Percentiles rank a stretch among this genome's conserved stretches.
Evolutionary conservation across 768 basidiomycete species (phyloP).

Genomic region (Coprinellus micaceus): DNA sequence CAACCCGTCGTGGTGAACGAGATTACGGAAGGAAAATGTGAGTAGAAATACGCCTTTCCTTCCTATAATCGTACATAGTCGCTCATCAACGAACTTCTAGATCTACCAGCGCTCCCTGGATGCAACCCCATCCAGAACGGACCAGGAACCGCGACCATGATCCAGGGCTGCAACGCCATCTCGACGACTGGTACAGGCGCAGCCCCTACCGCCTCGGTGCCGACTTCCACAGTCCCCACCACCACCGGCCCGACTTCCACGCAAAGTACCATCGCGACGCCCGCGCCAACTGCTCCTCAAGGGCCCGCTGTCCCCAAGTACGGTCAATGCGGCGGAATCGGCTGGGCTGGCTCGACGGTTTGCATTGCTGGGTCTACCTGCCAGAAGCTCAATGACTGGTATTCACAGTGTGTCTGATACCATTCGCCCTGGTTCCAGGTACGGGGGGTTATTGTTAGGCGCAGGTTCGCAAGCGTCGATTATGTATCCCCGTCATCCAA

Average conservation of each 20-base stretch:
- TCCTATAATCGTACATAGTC: too few relatives aligned
- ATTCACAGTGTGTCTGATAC: background rate
- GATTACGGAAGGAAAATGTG: slow-evolving; percentile 3
- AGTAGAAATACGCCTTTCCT: background rate
- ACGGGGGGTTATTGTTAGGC: too few relatives aligned
- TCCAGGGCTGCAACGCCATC: background rate
- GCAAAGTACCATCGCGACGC: background rate
- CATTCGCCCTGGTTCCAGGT: too few relatives aligned
- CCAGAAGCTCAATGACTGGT: background rate
- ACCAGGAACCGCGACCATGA: slow-evolving; percentile 1
- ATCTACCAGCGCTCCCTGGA: slow-evolving; percentile 1
- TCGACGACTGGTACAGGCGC: background rate
- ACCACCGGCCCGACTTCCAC: background rate
- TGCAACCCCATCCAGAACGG: slow-evolving; percentile 10
- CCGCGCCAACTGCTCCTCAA: background rate
- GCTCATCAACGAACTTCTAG: background rate
- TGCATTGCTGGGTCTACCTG: background rate
- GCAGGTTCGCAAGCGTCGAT: too few relatives aligned
- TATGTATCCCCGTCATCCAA: too few relatives aligned
- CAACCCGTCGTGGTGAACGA: slow-evolving; percentile 4
- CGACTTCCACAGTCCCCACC: background rate
- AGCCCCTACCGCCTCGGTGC: background rate
- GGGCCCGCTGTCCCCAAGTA: background rate
- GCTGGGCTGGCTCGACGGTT: background rate
- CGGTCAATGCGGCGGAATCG: background rate